Conservation (phyloP, 176 grass and related monocot species). For the Aegilops longissima region DNA sequence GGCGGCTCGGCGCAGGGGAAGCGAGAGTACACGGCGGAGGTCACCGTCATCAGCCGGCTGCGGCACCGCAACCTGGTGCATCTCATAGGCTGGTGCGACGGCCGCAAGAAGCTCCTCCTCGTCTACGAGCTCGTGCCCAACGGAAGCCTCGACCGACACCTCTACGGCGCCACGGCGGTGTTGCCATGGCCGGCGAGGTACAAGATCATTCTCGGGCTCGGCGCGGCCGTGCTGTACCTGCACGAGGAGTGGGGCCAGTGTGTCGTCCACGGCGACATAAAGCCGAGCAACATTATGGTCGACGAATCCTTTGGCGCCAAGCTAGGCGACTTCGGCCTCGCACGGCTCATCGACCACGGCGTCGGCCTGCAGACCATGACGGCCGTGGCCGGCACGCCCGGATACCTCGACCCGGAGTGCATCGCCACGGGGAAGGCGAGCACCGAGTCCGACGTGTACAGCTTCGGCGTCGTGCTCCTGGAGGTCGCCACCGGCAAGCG, state of each 20-base stretch:
- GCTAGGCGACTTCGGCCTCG: constrained; percentile 61
- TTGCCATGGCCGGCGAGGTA: background rate
- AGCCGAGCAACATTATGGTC: constrained; percentile 2
- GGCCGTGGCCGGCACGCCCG: background rate
- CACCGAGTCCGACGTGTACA: constrained; percentile 51
- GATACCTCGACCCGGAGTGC: background rate
- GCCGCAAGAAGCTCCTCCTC: constrained; percentile 5
- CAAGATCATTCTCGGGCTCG: background rate
- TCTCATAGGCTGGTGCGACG: background rate
- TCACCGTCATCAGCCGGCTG: constrained; percentile 38
- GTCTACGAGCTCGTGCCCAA: constrained; percentile 14
- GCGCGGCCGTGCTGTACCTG: background rate
- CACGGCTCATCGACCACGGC: constrained; percentile 46
- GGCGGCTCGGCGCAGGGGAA: constrained; percentile 21
- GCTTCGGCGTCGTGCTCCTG: constrained; percentile 75
- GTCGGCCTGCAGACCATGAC: background rate
- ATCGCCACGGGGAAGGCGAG: background rate
- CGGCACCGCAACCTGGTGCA: background rate
- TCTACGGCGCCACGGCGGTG: background rate
- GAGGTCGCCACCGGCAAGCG: constrained; percentile 23
- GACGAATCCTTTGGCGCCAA: background rate
- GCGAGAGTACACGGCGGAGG: constrained; percentile 47
- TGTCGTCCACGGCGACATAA: background rate
- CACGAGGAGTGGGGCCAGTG: background rate
- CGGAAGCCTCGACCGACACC: constrained; percentile 41